A percentile compares a stretch with the other conserved stretches of the same genome.
These are phyloP conservation scores for Cladophialophora bantiana DNA, from an alignment of 2,329 filamentous ascomycete species.

Conservation along the genomic window DNA sequence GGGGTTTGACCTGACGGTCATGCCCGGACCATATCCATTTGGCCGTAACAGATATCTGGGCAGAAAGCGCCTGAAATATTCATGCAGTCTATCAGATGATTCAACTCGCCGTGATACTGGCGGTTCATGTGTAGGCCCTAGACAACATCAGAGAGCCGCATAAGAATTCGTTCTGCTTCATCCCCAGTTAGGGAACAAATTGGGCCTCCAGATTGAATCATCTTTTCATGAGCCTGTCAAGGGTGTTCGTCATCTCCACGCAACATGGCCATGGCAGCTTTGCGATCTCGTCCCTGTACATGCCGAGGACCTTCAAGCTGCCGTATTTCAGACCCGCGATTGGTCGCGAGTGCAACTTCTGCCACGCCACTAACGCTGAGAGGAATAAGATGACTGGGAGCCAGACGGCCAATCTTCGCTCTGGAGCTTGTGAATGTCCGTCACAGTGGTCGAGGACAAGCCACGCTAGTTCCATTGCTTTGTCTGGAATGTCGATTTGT, in stretches of 20 bases:
- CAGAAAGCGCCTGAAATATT: no score
- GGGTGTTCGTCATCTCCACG: conserved; percentile 12
- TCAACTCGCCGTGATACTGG: no score
- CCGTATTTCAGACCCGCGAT: conserved; percentile 18
- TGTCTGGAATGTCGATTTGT: conserved; percentile 14
- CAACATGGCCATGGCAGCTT: conserved; percentile 27
- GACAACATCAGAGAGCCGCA: no score
- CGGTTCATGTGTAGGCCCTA: no score
- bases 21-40: no score
- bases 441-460: conserved; percentile 23
- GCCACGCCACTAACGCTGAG: conserved; percentile 23
- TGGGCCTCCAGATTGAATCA: conserved; percentile 12
- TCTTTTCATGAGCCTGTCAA: conserved; percentile 26
- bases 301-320: conserved; percentile 20
- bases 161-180: no score
- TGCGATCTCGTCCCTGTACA: conserved; percentile 26
- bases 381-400: conserved; percentile 17
- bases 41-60: no score
- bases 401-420: conserved; percentile 16
- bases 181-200: no score
- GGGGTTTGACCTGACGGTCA: no score
- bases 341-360: conserved; percentile 12
- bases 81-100: no score
- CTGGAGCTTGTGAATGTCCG: neutral
- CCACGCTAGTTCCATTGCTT: conserved; percentile 25